These are phyloP conservation scores for Daldinia sp. DNA, from an alignment of 2,329 filamentous ascomycete species.

Conservation along the genomic window DNA sequence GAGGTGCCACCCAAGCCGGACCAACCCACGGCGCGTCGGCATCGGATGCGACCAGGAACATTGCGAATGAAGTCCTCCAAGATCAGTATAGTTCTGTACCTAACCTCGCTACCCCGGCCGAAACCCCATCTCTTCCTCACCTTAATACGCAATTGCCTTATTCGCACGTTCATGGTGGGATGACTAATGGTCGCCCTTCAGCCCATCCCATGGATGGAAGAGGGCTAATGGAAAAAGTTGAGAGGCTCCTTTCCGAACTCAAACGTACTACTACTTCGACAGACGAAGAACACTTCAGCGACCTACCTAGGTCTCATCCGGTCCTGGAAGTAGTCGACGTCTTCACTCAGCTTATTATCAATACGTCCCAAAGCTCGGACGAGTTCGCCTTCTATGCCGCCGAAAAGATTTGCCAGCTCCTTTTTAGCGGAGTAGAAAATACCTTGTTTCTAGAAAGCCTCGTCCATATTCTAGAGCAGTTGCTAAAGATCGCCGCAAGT, in stretches of 20 bases:
- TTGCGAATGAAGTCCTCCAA: conserved; percentile 70
- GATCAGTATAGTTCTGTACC: conserved; percentile 68
- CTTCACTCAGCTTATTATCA: conserved; percentile 68
- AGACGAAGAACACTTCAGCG: conserved; percentile 66
- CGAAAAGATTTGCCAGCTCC: conserved; percentile 64
- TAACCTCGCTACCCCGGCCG: conserved; percentile 65
- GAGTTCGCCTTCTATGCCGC: conserved; percentile 67
- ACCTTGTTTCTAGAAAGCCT: conserved; percentile 67
- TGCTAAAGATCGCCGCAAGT: conserved; percentile 63
- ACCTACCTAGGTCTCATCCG: conserved; percentile 65
- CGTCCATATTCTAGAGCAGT: conserved; percentile 67
- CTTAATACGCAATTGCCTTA: conserved; percentile 64
- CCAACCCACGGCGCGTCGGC: conserved; percentile 64
- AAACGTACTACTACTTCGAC: conserved; percentile 61
- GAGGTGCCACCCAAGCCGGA: conserved; percentile 64
- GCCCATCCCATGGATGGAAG: conserved; percentile 59
- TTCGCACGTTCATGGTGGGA: conserved; percentile 58
- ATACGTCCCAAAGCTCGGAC: conserved; percentile 67
- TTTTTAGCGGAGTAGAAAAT: conserved; percentile 62
- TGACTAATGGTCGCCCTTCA: conserved; percentile 61
- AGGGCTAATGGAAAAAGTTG: conserved; percentile 62
- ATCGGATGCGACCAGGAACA: conserved; percentile 67
- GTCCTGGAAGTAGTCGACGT: conserved; percentile 71
- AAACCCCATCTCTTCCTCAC: conserved; percentile 65
- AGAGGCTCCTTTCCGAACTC: conserved; percentile 66